Percentiles rank a stretch among this genome's conserved stretches.
Evolutionary conservation across 306 rosid species (phyloP).

Genomic region (Inga laurina): DNA sequence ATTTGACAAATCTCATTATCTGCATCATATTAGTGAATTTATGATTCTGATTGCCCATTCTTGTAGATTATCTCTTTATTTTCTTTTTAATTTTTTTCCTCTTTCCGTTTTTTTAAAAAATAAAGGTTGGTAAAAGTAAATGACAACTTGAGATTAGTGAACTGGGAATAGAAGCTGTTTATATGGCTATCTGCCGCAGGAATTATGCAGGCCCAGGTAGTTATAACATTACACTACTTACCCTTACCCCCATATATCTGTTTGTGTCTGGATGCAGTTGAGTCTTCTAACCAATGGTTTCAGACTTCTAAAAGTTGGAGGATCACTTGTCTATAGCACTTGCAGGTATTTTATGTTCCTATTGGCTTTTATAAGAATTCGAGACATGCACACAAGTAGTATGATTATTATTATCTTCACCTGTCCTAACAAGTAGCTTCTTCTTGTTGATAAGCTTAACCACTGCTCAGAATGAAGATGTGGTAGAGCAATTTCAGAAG

Average conservation of each 20-base stretch:
- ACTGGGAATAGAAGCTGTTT: not conserved
- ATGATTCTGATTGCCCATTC: slow-evolving; percentile 10
- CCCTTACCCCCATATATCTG: not conserved
- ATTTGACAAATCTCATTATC: slow-evolving; percentile 18
- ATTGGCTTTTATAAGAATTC: slow-evolving; percentile 19
- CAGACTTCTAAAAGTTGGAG: slow-evolving; percentile 77
- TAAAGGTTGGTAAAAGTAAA: slow-evolving; percentile 9
- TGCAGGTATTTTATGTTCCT: slow-evolving; percentile 68
- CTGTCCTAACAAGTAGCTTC: slow-evolving; percentile 20
- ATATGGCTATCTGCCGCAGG: not conserved
- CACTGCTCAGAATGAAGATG: slow-evolving; percentile 82
- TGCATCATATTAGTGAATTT: not conserved
- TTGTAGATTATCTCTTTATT: not conserved
- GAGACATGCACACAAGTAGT: not conserved
- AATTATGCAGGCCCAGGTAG: not conserved
- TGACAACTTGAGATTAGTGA: slow-evolving; percentile 3
- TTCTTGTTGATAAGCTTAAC: slow-evolving; percentile 61
- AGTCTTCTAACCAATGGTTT: slow-evolving; percentile 84
- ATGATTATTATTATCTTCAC: not conserved
- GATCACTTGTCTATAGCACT: slow-evolving; percentile 87
- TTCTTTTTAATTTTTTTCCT: not conserved
- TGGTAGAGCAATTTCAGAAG: slow-evolving; percentile 80
- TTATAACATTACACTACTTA: not conserved
- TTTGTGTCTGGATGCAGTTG: slow-evolving; percentile 56
- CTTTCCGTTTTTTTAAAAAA: not conserved